Base-by-base conservation (phyloP, 768 basidiomycete species). In the Neoboletus brunneissimus region DNA sequence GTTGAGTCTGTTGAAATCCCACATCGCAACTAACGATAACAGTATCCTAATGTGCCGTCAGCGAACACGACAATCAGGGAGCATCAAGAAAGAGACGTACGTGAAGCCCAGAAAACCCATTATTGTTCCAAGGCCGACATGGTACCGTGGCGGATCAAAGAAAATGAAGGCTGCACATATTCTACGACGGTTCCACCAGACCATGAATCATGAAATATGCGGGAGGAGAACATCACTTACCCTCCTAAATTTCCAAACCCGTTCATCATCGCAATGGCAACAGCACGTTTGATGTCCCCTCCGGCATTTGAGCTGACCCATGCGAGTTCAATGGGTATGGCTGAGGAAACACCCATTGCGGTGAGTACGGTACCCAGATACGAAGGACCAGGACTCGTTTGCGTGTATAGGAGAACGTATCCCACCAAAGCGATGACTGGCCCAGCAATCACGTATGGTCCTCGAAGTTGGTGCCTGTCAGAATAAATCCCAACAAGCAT, bases 161-260 rank as follows among this genome's bases (percentile, higher is more conserved):
- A 77, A 79, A 27, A 79, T 64, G 54, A 73, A 79, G 2, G 78
- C 72, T 1, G 76, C 65, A 55, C 71, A 75, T 57, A 77, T 70
- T 38, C 76, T 78, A 46, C 13, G 9, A 48, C n/a, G 16, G 16
- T 52, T 41, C 23, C 8, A 18, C 15, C 34, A 60, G 40, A 22
- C 41, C 40, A 44, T 12, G n/a, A 38, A 16, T 25, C n/a, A n/a
- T n/a, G n/a, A n/a, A n/a, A n/a, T 3, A 27, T 15, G 16, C 18
- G 5, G 9, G 35, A 29, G 31, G 42, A n/a, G 40, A 72, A 73
- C 13, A 69, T 4, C 11, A 57, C 70, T 47, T 46, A 78, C 62
- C 82, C 82, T 56, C 83, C 82, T 16, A 84, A 64, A 59, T 83
- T 86, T n/a, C 79, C 83, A 42, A 82, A 53, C 13, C 79, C 80